Conservation (phyloP, 371 early-diverging fungal genomes). For the Haplosporangium sp. region DNA sequence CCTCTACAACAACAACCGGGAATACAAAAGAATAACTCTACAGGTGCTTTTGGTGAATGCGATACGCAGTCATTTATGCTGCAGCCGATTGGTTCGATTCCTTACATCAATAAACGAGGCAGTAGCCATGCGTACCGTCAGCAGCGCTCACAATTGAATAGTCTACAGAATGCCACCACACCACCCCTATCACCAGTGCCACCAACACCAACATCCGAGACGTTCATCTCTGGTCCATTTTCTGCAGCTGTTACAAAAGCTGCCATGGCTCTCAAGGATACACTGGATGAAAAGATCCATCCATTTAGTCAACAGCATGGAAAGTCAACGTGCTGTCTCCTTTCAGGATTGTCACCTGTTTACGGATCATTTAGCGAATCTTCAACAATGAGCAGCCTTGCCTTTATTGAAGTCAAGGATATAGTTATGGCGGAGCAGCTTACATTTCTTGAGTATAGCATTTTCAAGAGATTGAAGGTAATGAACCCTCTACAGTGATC, state of each 20-base stretch:
- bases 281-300: slow-evolving; percentile 30
- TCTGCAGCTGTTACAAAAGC: slow-evolving; percentile 10
- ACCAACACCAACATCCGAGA: background rate
- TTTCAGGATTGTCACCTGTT: background rate
- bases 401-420: slow-evolving; percentile 60
- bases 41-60: slow-evolving; percentile 19
- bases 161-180: slow-evolving; percentile 6
- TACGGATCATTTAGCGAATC: background rate
- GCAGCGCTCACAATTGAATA: background rate
- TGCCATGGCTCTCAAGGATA: slow-evolving; percentile 15
- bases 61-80: slow-evolving; percentile 9
- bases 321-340: background rate
- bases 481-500: no score
- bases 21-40: background rate
- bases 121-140: slow-evolving; percentile 49
- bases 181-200: background rate
- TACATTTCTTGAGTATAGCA: slow-evolving; percentile 70
- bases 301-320: slow-evolving; percentile 16
- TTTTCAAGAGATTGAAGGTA: slow-evolving; percentile 61
- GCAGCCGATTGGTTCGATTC: slow-evolving; percentile 26
- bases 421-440: slow-evolving; percentile 71
- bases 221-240: slow-evolving; percentile 4
- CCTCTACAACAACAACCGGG: slow-evolving; percentile 9
- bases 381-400: background rate
- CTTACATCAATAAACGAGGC: slow-evolving; percentile 37